A percentile compares a stretch with the other conserved stretches of the same genome.
Conservation (phyloP, 140 eudicot species). For the Stevia rebaudiana region DNA sequence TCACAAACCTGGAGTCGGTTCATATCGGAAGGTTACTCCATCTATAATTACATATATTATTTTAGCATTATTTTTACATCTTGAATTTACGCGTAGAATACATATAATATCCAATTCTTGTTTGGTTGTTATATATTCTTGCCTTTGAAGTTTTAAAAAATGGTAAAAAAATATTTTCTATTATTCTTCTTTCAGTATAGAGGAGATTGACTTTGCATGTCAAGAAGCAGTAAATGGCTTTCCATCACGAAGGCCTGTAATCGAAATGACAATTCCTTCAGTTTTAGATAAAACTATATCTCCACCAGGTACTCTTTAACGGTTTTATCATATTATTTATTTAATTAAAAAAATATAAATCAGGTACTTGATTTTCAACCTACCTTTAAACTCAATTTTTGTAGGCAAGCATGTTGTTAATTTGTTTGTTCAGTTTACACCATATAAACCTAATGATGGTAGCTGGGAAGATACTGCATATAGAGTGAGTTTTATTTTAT, state of each 20-base stretch:
- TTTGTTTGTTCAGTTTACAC: slow-evolving; percentile 89
- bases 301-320: slow-evolving; percentile 60
- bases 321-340: neutral
- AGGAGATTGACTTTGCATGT: slow-evolving; percentile 80
- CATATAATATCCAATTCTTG: too few relatives aligned
- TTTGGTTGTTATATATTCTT: too few relatives aligned
- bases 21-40: too few relatives aligned
- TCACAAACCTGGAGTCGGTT: too few relatives aligned
- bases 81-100: too few relatives aligned
- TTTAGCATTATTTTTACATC: too few relatives aligned
- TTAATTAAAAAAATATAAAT: too few relatives aligned
- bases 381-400: slow-evolving; percentile 16
- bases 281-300: slow-evolving; percentile 82
- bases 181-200: slow-evolving; percentile 76
- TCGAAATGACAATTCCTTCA: slow-evolving; percentile 98
- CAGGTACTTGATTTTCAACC: neutral
- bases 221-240: slow-evolving; percentile 70
- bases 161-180: too few relatives aligned
- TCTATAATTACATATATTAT: too few relatives aligned
- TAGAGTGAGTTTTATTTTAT: slow-evolving; percentile 55
- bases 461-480: slow-evolving; percentile 95
- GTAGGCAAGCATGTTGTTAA: slow-evolving; percentile 90
- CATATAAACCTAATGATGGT: slow-evolving; percentile 86
- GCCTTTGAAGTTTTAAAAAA: too few relatives aligned
- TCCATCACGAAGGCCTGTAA: slow-evolving; percentile 87